Base-by-base conservation (phyloP, 805 yeast species). In the Cyberlindnera saturnus region DNA sequence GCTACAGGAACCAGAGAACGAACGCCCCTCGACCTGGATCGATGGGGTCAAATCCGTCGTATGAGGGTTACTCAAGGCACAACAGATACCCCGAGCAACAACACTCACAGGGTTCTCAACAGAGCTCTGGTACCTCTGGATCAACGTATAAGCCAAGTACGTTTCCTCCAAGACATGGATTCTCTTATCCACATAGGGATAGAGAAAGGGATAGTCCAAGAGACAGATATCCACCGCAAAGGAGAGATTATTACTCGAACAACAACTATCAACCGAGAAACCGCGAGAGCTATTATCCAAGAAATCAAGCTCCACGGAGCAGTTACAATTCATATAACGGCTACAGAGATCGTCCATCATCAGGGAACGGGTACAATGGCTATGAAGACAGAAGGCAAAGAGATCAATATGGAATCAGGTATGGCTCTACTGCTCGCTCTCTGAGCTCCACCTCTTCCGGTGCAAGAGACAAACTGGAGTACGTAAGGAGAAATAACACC, bases 1-100 rank as follows among this genome's bases (percentile, higher is more conserved):
- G 48, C 2, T 49, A 50, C 26, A 38, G 54, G 34, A 40, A 32
- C 20, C 53, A 45, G 39, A 47, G 54, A 33, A 41, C 48, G 3
- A 45, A 46, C 32, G 40, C 49, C 3, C 37, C 46, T 5, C 46
- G 47, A 18, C 38, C 42, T 3, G 32, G 41, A 26, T 43, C 49
- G 3, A 40, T 44, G 6, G 36, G 41, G 15, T 16, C 36, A 15
- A 23, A 16, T 14, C 16, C 30, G 7, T 14, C 41, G 11, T 42
- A 46, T 31, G 45, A 42, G 30, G 16, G 26, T 5, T 42, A 40
- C 20, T 35, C 34, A 20, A 42, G 49, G 36, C 34, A 39, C 36
- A 23, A 10, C 28, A 16, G 37, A 15, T 35, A 37, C 15, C 16
- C 34, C 8, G 36, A 16, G 8, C 40, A 17, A n/a, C 42, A 36